Conservation (phyloP, 257 asterid species). For the Lavandula angustifolia region DNA sequence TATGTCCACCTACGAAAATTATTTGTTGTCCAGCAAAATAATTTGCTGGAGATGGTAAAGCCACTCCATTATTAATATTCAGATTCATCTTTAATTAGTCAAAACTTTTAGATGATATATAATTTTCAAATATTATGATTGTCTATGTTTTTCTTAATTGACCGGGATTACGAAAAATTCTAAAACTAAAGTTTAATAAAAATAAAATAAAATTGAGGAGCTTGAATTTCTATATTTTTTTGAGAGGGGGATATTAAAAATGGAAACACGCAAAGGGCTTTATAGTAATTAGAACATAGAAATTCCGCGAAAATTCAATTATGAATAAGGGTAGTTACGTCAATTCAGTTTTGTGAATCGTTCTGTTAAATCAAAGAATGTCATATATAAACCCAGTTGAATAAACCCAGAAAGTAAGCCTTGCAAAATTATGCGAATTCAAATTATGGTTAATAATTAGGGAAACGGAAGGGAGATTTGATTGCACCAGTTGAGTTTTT, state of each 20-base stretch:
- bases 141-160: no score
- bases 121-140: no score
- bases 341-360: background rate
- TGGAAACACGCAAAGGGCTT: constrained; percentile 32
- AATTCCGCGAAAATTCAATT: constrained; percentile 10
- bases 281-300: constrained; percentile 32
- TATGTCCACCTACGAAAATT: no score
- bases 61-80: no score
- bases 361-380: constrained; percentile 4
- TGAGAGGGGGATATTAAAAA: background rate
- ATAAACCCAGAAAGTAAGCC: background rate
- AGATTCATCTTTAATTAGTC: no score
- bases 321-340: constrained; percentile 43
- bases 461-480: background rate
- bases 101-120: no score
- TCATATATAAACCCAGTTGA: constrained; percentile 26
- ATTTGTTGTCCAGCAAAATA: no score
- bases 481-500: constrained; percentile 1
- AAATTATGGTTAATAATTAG: constrained; percentile 14
- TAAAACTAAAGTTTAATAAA: no score
- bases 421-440: background rate
- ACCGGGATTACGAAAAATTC: no score
- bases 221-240: no score
- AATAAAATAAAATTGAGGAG: no score
- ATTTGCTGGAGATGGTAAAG: no score